These are phyloP conservation scores for Hyphopichia buzzinii DNA, from an alignment of 1,139 yeast species.

Conservation along the genomic window DNA sequence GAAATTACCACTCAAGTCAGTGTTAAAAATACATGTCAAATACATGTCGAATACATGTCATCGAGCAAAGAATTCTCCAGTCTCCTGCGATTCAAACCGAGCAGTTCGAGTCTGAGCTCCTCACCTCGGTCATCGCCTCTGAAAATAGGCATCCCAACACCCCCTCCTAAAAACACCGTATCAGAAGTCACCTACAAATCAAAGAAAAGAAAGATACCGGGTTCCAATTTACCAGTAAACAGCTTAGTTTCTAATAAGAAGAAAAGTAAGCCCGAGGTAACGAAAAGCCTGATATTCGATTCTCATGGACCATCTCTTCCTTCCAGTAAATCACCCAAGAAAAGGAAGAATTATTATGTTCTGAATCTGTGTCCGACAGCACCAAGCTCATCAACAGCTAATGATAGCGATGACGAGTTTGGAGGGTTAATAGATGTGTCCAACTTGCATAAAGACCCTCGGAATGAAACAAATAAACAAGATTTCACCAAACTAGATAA, in stretches of 20 bases:
- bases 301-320: background rate
- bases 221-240: background rate
- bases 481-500: constrained; percentile 1
- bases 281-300: background rate
- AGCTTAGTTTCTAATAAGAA: background rate
- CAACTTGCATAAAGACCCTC: background rate
- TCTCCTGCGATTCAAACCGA: background rate
- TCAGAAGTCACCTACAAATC: background rate
- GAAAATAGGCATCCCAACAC: background rate
- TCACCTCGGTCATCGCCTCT: background rate
- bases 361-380: background rate
- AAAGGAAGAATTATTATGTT: background rate
- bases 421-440: constrained; percentile 4
- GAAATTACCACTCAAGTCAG: no score
- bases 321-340: background rate
- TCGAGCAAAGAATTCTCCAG: background rate
- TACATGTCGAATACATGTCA: no score
- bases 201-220: background rate
- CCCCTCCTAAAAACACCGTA: background rate
- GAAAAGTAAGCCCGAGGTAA: background rate
- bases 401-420: constrained; percentile 5
- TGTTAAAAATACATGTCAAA: no score
- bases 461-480: background rate
- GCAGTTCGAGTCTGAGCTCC: background rate
- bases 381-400: background rate